Conservation (phyloP, 2,329 filamentous ascomycete species). For the Aspergillus arachidicola region DNA sequence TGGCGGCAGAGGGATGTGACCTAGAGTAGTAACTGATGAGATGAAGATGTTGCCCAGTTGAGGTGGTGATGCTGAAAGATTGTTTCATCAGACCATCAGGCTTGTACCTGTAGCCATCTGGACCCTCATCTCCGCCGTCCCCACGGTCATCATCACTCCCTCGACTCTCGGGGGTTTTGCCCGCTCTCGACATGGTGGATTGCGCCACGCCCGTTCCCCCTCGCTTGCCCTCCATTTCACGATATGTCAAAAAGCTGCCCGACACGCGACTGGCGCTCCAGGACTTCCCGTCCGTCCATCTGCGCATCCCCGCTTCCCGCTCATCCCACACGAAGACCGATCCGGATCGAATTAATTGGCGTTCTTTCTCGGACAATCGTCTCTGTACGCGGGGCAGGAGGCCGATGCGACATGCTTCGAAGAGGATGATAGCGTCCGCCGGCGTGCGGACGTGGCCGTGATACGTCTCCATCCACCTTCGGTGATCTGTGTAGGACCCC, state of each 20-base stretch:
- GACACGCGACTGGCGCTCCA: constrained; percentile 98
- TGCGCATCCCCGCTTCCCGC: constrained; percentile 93
- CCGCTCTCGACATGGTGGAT: constrained; percentile 57
- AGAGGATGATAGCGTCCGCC: constrained; percentile 95
- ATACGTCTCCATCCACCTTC: constrained; percentile 83
- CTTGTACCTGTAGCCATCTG: constrained; percentile 92
- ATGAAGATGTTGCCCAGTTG: constrained; percentile 85
- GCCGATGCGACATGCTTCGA: constrained; percentile 91
- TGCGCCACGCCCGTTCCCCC: constrained; percentile 72
- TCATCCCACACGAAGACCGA: constrained; percentile 99
- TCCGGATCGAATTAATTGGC: constrained; percentile 91
- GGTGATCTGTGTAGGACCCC: constrained; percentile 23
- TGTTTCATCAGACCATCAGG: constrained; percentile 98
- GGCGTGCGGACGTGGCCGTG: constrained; percentile 94
- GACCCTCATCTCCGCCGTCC: constrained; percentile 67
- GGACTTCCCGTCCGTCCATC: constrained; percentile 98
- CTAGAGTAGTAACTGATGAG: constrained; percentile 96
- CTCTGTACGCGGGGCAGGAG: constrained; percentile 89
- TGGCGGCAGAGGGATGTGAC: constrained; percentile 70
- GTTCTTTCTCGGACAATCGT: constrained; percentile 91
- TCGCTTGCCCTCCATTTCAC: constrained; percentile 98
- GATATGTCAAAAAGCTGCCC: constrained; percentile 94
- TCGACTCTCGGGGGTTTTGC: constrained; percentile 82
- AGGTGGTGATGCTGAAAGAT: constrained; percentile 98
- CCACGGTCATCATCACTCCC: constrained; percentile 82